These are phyloP conservation scores for Aspergillus sp. DNA, from an alignment of 2,329 filamentous ascomycete species.

Conservation along the genomic window DNA sequence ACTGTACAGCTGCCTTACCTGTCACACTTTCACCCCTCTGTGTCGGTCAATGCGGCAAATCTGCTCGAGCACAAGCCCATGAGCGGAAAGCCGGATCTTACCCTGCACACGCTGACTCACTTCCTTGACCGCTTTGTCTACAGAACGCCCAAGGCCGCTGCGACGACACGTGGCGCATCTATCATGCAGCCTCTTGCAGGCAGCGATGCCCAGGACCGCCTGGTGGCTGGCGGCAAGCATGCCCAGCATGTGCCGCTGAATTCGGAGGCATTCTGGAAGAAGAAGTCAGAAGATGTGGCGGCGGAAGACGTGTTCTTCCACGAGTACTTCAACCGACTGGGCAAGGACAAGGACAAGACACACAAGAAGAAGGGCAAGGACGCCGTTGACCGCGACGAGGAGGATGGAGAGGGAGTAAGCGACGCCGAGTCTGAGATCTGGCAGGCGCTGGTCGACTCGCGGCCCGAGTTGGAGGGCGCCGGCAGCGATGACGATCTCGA, in stretches of 20 bases:
- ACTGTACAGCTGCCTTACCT: conserved; percentile 59
- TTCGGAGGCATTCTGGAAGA: conserved; percentile 84
- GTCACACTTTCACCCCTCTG: conserved; percentile 88
- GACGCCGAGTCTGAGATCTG: conserved; percentile 78
- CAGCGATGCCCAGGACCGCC: conserved; percentile 57
- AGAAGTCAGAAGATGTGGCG: conserved; percentile 81
- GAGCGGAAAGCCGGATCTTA: conserved; percentile 84
- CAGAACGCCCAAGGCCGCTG: conserved; percentile 74
- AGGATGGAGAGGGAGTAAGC: conserved; percentile 48
- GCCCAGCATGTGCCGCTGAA: conserved; percentile 70
- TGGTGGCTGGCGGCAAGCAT: conserved; percentile 59
- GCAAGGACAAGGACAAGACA: conserved; percentile 53
- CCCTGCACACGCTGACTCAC: conserved; percentile 85
- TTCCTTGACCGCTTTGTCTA: conserved; percentile 99
- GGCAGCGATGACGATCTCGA: conserved; percentile 59
- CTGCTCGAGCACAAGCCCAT: conserved; percentile 68
- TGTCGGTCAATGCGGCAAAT: conserved; percentile 74
- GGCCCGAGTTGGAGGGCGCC: conserved; percentile 70
- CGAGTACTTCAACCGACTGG: conserved; percentile 81
- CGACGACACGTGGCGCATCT: conserved; percentile 69
- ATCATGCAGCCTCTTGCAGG: conserved; percentile 93
- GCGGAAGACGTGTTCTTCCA: conserved; percentile 98
- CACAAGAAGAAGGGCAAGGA: conserved; percentile 58
- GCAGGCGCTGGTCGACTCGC: conserved; percentile 80
- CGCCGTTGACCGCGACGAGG: conserved; percentile 42